Evolutionary conservation across 495 filamentous ascomycete genomes (phyloP), one percentile per base, ranked within the genome.

Genomic region (Cladorrhinum samala): DNA sequence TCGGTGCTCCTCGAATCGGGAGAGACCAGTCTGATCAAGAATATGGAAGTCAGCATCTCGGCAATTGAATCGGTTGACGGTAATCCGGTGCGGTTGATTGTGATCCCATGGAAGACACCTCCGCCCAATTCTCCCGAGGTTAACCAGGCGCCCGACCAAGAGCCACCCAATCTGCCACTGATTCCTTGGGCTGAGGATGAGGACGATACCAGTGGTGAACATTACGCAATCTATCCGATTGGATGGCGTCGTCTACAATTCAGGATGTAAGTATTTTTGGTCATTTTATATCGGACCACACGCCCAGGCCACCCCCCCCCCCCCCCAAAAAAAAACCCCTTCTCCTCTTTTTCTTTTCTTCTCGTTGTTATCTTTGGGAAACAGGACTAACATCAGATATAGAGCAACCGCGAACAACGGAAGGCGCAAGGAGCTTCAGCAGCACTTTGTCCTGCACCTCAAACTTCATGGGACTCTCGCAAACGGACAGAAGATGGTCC

Each of bases 91-190:
- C 89, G 91, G 64, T 83, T 96, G 50, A 96, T 96, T 50, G 92
- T 91, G 11, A 92, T 96, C 37, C 91, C 91, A 1, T 96, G 89
- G 89, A 96, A 96, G 75, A 95, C 90, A 16, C 89, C 91, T 1
- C 85, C 85, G 39, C 84, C 85, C 41, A 91, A 84, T 64, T 78
- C 80, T 23, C 80, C 83, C 53, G 73, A 83, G 48, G 64, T 78
- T 13, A 75, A 72, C 60, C 65, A 80, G 47, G 73, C 68, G 2
- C 69, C 76, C 11, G 78, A 82, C 53, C 75, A 78, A 57, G 78
- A 82, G 54, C 78, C 78, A 9, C 68, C 77, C 16, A 75, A 86
- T 16, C 84, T 94, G 52, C 88, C 87, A 0, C 66, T 96, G 45
- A 86, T 93, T 55, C 76, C 77, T 2, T 84, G 89, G 73, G 77